These are phyloP conservation scores for Termitomyces sp. DNA, from an alignment of 768 basidiomycete genomes.

Conservation along the genomic window DNA sequence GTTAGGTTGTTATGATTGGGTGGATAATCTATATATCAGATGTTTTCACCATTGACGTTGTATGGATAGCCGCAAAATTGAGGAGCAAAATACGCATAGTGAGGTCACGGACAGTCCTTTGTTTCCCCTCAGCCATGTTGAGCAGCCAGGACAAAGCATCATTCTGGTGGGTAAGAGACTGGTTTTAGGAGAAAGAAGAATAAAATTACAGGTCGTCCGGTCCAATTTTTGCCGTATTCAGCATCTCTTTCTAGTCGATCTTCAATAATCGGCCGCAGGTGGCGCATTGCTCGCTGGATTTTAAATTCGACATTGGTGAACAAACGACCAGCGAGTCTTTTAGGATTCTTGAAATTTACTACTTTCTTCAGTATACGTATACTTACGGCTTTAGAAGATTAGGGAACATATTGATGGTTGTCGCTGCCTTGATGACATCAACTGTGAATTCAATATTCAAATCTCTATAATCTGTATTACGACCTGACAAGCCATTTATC, in stretches of 20 bases:
- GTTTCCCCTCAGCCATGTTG: conserved; percentile 17
- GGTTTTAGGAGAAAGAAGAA: too few relatives aligned
- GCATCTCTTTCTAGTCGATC: not conserved
- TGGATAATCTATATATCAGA: not conserved
- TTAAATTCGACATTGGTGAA: conserved; percentile 17
- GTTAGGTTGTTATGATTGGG: not conserved
- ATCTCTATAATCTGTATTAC: conserved; percentile 31
- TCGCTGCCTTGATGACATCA: conserved; percentile 24
- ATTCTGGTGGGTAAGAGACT: conserved; percentile 10
- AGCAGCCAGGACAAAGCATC: conserved; percentile 23
- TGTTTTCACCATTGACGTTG: conserved; percentile 17
- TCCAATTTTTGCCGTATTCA: not conserved
- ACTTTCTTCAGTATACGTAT: not conserved
- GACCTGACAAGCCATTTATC: conserved; percentile 23
- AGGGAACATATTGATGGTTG: conserved; percentile 32
- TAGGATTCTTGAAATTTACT: not conserved
- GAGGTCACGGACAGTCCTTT: conserved; percentile 15
- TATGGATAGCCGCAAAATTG: conserved; percentile 26
- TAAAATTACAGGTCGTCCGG: not conserved
- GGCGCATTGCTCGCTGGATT: conserved; percentile 10
- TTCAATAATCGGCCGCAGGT: not conserved
- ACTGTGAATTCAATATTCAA: conserved; percentile 31
- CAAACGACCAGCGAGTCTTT: conserved; percentile 16
- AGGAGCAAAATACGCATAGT: conserved; percentile 16
- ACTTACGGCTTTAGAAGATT: conserved; percentile 37